Conservation (phyloP, 306 rosid species). For the Comarum palustre region DNA sequence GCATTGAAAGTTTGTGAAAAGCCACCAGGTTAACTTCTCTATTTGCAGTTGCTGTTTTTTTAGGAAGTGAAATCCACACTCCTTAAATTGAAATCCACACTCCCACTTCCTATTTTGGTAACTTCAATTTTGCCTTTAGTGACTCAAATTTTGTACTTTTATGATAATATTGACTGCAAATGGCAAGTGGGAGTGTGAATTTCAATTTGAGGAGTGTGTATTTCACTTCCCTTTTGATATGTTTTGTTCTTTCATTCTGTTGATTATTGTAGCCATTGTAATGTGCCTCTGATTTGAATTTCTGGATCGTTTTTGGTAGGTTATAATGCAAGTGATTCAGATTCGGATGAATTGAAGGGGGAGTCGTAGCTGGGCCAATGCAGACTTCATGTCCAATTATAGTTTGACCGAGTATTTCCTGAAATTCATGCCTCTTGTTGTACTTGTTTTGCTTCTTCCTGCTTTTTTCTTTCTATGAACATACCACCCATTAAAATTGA, state of each 20-base stretch:
- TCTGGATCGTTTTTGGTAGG: slow-evolving; percentile 43
- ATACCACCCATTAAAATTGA: background rate
- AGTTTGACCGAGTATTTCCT: slow-evolving; percentile 37
- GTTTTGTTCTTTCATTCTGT: background rate
- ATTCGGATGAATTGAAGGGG: slow-evolving; percentile 70
- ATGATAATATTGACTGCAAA: too few species aligned
- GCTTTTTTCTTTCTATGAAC: background rate
- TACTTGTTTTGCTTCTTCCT: slow-evolving; percentile 4
- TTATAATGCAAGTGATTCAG: slow-evolving; percentile 91
- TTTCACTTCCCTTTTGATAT: too few species aligned
- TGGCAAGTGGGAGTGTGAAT: too few species aligned
- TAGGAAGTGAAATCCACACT: too few species aligned
- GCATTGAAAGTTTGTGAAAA: slow-evolving; percentile 90
- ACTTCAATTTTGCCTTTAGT: too few species aligned
- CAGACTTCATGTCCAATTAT: slow-evolving; percentile 19
- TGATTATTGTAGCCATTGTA: background rate
- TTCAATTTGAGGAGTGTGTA: too few species aligned
- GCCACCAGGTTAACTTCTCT: slow-evolving; percentile 66
- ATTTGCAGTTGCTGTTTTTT: background rate
- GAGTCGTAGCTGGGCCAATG: slow-evolving; percentile 39
- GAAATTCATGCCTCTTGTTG: slow-evolving; percentile 21
- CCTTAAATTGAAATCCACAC: too few species aligned
- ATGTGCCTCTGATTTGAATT: slow-evolving; percentile 9
- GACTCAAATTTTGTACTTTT: too few species aligned
- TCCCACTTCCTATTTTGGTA: too few species aligned